A percentile compares a stretch with the other conserved stretches of the same genome.
phyloP scores from a whole-genome alignment of 441 rosid genomes.

The Pelargonium fulgidum region DNA sequence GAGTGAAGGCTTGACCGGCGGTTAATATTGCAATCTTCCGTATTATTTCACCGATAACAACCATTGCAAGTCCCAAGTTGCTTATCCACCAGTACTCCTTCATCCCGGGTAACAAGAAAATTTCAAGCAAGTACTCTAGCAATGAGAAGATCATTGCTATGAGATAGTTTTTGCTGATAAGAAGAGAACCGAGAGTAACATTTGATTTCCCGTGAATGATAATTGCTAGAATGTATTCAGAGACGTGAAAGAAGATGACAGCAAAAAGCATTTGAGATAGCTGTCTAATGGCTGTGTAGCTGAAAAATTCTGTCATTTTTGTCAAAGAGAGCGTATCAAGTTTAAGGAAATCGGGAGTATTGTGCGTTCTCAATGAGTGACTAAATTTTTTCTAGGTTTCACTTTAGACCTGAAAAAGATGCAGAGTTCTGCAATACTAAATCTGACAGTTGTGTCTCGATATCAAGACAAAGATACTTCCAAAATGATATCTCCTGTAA shows the following conservation, averaged over 20 bases:
- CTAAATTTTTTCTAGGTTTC: slow-evolving; percentile 1
- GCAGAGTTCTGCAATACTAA: slow-evolving; percentile 19
- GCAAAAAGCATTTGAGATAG: slow-evolving; percentile 47
- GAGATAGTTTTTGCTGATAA: slow-evolving; percentile 53
- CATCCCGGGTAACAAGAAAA: slow-evolving; percentile 45
- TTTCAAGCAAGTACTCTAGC: slow-evolving; percentile 51
- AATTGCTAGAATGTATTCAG: slow-evolving; percentile 57
- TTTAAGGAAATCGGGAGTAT: slow-evolving; percentile 10
- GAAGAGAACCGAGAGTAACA: slow-evolving; percentile 52
- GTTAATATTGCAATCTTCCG: slow-evolving; percentile 57
- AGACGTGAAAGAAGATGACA: slow-evolving; percentile 56
- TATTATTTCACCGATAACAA: slow-evolving; percentile 53
- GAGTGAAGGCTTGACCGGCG: slow-evolving; percentile 66
- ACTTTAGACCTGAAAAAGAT: slow-evolving; percentile 38
- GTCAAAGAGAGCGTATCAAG: slow-evolving; percentile 14
- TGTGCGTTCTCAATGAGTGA: neutral
- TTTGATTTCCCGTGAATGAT: slow-evolving; percentile 51
- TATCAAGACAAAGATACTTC: slow-evolving; percentile 17
- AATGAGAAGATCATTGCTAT: slow-evolving; percentile 52
- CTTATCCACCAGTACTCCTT: slow-evolving; percentile 63
- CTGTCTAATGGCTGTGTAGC: slow-evolving; percentile 50
- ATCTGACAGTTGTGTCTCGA: slow-evolving; percentile 14
- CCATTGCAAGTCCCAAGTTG: slow-evolving; percentile 52
- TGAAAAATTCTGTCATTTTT: slow-evolving; percentile 48
- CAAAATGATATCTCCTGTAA: slow-evolving; percentile 22